Evolutionary conservation across 1,284 basidiomycete species (phyloP), one percentile per base, ranked within the genome.

Genomic region (Veloboletus limbatus): DNA sequence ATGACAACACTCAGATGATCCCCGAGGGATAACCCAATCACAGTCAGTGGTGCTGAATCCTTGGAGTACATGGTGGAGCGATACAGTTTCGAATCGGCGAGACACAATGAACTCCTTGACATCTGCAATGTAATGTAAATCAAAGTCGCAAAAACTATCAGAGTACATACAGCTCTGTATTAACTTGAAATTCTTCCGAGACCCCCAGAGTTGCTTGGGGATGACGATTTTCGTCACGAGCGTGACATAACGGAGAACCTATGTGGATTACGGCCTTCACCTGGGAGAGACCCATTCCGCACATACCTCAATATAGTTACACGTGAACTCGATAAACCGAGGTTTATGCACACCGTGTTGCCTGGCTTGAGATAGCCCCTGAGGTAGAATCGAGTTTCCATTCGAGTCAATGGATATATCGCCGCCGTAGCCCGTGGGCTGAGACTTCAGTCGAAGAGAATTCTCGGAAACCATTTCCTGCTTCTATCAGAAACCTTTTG

Each of bases 31-130:
- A 2, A 92, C 71, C 94, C 95, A 98, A n/a, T 82, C 77, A 57
- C 92, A 90, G 27, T 87, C 86, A 1, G 80, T 76, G 6, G 84
- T 78, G 17, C 79, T 79, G 54, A 98, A 81, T 2, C 81, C 79
- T 68, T 97, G 92, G 17, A 96, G 56, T 3, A 92, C 69, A 9
- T 77, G 67, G 62, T 98, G 94, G n/a, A 99, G 67, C 1, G 80
- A 85, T 24, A 92, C 57, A 0, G 82, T 83, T 64, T 99, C 96
- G 62, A 81, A 88, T 27, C 91, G 82, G 20, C 93, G 81, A 28
- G 79, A 77, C 3, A 75, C 68, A 22, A 99, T 79, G 51, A 96
- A 84, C 7, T 71, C 67, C 45, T 84, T 81, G 28, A 93, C 74
- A 55, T 81, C 91, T 96, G 45, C 2, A 27, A 41, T 22, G 39